Evolutionary conservation across 768 basidiomycete species (phyloP).

Genomic region (Mycena alexandri): DNA sequence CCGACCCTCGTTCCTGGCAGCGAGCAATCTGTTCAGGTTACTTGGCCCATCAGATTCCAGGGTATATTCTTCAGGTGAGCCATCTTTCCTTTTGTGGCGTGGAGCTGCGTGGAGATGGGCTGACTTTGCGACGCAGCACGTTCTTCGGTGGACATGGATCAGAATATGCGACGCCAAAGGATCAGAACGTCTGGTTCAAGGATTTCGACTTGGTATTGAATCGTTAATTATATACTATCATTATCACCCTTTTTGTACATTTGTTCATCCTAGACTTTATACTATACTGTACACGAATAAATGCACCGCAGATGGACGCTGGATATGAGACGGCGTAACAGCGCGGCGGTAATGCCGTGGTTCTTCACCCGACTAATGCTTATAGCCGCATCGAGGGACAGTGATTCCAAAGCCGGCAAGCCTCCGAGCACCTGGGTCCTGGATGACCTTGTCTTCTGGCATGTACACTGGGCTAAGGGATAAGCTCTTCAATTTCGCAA

Average conservation of each 20-base stretch:
- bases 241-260: slow-evolving; percentile 6
- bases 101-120: background rate
- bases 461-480: no score
- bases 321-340: no score
- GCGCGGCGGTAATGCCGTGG: no score
- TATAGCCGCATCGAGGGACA: no score
- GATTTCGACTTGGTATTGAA: slow-evolving; percentile 66
- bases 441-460: no score
- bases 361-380: no score
- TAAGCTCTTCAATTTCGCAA: no score
- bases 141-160: slow-evolving; percentile 84
- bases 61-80: slow-evolving; percentile 85
- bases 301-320: no score
- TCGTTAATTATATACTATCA: slow-evolving; percentile 35
- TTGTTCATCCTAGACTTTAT: slow-evolving; percentile 1
- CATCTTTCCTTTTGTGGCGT: background rate
- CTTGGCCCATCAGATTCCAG: slow-evolving; percentile 53
- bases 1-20: slow-evolving; percentile 29
- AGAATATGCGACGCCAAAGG: slow-evolving; percentile 75
- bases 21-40: slow-evolving; percentile 33
- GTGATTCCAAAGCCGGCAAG: no score
- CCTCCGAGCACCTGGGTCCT: no score
- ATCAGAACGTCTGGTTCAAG: slow-evolving; percentile 85
- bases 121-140: slow-evolving; percentile 56
- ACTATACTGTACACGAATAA: no score